Conservation (phyloP, 2,329 filamentous ascomycete genomes). For the Penicillium sp. region DNA sequence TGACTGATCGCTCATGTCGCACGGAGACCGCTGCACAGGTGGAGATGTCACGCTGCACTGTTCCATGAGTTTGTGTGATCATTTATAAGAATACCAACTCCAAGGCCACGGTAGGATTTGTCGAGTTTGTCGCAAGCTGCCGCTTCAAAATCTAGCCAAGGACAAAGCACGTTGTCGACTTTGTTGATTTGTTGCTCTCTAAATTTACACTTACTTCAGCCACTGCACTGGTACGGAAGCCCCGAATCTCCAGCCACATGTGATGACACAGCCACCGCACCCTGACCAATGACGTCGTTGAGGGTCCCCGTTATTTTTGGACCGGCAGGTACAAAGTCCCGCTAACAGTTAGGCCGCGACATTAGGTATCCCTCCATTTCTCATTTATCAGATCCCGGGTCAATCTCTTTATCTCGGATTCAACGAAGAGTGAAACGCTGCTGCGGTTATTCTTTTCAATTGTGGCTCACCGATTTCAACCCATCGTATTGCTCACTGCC, state of each 20-base stretch:
- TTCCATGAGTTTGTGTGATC: neutral
- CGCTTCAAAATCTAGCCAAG: neutral
- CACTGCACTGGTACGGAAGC: slow-evolving; percentile 7
- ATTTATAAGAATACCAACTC: slow-evolving; percentile 8
- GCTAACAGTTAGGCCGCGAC: slow-evolving; percentile 31
- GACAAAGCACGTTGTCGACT: neutral
- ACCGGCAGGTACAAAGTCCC: slow-evolving; percentile 22
- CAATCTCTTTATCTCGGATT: neutral
- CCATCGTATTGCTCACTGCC: slow-evolving; percentile 10
- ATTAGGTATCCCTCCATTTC: slow-evolving; percentile 21
- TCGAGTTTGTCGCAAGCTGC: neutral
- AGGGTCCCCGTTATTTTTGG: slow-evolving; percentile 24
- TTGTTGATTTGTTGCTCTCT: neutral
- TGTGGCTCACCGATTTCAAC: slow-evolving; percentile 15
- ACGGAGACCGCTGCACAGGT: slow-evolving; percentile 19
- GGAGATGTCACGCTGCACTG: slow-evolving; percentile 20
- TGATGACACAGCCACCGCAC: slow-evolving; percentile 15
- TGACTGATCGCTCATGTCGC: slow-evolving; percentile 18
- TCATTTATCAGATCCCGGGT: neutral
- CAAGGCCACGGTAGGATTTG: neutral
- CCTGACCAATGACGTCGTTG: slow-evolving; percentile 19
- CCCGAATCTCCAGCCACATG: slow-evolving; percentile 10
- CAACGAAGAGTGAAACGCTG: neutral
- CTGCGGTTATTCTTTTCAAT: neutral
- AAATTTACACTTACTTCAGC: slow-evolving; percentile 1